Conservation (phyloP, 352 stramenopile species). For the Phytophthora nicotianae region DNA sequence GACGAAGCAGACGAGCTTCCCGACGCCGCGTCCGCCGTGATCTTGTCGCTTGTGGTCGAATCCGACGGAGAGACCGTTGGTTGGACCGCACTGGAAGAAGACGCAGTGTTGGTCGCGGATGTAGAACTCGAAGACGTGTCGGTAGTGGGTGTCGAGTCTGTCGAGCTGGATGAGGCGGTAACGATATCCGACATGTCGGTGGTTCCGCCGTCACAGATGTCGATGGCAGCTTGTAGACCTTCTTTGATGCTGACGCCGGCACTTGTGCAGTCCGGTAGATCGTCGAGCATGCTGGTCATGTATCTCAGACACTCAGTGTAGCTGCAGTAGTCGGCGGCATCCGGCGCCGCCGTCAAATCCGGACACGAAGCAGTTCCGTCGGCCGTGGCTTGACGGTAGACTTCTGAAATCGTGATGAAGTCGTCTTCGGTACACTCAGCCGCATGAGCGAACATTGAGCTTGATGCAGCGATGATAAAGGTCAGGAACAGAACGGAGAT, state of each 20-base stretch:
- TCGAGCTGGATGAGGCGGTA: constrained; percentile 10
- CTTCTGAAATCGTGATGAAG: constrained; percentile 3
- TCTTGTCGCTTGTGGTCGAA: constrained; percentile 22
- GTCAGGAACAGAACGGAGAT: neutral
- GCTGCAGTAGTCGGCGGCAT: constrained; percentile 21
- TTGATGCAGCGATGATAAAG: neutral
- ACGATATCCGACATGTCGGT: constrained; percentile 14
- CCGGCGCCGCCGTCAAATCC: constrained; percentile 9
- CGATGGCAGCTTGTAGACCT: constrained; percentile 12
- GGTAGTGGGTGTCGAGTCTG: neutral
- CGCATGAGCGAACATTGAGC: neutral
- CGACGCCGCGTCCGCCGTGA: constrained; percentile 6
- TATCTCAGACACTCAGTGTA: constrained; percentile 15
- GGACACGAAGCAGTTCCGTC: constrained; percentile 15
- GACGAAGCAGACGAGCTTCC: constrained; percentile 2
- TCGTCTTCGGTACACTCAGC: constrained; percentile 17
- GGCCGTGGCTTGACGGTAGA: constrained; percentile 15
- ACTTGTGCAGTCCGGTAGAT: constrained; percentile 27
- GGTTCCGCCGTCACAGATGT: constrained; percentile 17
- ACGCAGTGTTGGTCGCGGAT: neutral
- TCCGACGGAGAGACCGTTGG: constrained; percentile 4
- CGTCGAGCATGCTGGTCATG: constrained; percentile 11
- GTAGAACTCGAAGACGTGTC: constrained; percentile 5
- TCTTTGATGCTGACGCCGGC: constrained; percentile 24
- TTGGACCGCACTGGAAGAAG: constrained; percentile 2